Evolutionary conservation across 352 stramenopile genomes (phyloP).

Genomic region (Globisporangium viniferum): DNA sequence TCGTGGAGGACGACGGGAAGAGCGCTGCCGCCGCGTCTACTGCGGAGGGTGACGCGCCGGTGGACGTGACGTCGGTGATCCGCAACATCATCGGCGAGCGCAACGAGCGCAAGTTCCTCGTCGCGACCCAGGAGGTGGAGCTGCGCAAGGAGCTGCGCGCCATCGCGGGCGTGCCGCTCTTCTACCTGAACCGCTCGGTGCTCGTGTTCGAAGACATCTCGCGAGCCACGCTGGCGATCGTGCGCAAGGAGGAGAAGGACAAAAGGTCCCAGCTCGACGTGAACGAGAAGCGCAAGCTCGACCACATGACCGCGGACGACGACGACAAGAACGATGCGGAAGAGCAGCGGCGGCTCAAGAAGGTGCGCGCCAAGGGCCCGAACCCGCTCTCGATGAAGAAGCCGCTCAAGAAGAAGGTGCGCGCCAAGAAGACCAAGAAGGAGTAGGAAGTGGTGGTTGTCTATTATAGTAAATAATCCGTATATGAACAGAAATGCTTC

Average conservation of each 20-base stretch:
- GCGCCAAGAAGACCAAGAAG: conserved; percentile 69
- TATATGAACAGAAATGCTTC: conserved; percentile 1
- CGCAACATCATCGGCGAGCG: conserved; percentile 37
- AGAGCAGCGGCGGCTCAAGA: conserved; percentile 32
- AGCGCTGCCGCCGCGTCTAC: conserved; percentile 16
- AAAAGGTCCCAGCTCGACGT: conserved; percentile 67
- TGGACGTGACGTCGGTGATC: conserved; percentile 38
- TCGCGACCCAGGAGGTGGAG: conserved; percentile 84
- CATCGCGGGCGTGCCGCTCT: conserved; percentile 72
- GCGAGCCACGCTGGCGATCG: conserved; percentile 69
- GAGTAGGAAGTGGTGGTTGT: conserved; percentile 1
- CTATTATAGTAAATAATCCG: not conserved
- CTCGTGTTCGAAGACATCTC: conserved; percentile 87
- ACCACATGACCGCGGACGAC: conserved; percentile 32
- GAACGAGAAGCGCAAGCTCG: conserved; percentile 77
- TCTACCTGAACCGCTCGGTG: conserved; percentile 86
- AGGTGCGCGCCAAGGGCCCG: conserved; percentile 60
- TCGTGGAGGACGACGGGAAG: conserved; percentile 38
- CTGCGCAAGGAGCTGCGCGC: conserved; percentile 67
- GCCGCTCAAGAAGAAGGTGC: conserved; percentile 71
- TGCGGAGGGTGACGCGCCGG: conserved; percentile 15
- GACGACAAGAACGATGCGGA: conserved; percentile 14
- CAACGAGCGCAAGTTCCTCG: conserved; percentile 80
- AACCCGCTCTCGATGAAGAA: conserved; percentile 84
- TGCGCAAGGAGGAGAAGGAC: conserved; percentile 71